Percentiles rank a stretch among this genome's conserved stretches.
phyloP scores from a whole-genome alignment of 495 filamentous ascomycete species.

The Penicillium herquei region DNA sequence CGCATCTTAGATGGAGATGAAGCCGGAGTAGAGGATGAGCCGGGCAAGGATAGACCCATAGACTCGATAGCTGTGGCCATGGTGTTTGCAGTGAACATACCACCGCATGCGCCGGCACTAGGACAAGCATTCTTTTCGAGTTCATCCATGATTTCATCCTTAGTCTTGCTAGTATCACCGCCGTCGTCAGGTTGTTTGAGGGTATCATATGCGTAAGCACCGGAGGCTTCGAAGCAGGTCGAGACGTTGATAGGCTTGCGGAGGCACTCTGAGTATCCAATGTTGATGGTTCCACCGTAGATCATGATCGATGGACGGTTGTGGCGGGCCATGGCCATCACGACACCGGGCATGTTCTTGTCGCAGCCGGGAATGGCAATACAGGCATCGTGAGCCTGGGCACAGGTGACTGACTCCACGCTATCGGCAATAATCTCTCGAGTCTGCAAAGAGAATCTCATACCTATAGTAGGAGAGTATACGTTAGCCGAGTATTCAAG shows the following conservation, averaged over 20 bases:
- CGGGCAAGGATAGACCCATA: slow-evolving; percentile 88
- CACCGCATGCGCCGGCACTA: slow-evolving; percentile 90
- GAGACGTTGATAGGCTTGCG: slow-evolving; percentile 84
- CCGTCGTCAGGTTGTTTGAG: slow-evolving; percentile 56
- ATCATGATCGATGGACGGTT: slow-evolving; percentile 84
- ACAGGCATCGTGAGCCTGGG: slow-evolving; percentile 87
- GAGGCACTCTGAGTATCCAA: slow-evolving; percentile 77
- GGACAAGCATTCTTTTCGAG: slow-evolving; percentile 85
- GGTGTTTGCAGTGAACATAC: slow-evolving; percentile 97
- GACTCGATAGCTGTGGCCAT: slow-evolving; percentile 96
- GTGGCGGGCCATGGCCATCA: slow-evolving; percentile 85
- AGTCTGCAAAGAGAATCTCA: slow-evolving; percentile 95
- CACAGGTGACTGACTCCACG: slow-evolving; percentile 89
- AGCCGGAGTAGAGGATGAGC: slow-evolving; percentile 87
- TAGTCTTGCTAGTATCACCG: slow-evolving; percentile 57
- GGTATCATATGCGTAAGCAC: slow-evolving; percentile 79
- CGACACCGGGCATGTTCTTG: slow-evolving; percentile 95
- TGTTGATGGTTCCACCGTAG: slow-evolving; percentile 88
- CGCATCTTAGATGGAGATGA: slow-evolving; percentile 85
- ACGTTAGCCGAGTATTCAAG: background rate
- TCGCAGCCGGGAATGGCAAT: slow-evolving; percentile 95
- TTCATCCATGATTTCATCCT: slow-evolving; percentile 82
- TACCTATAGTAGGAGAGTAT: slow-evolving; percentile 55
- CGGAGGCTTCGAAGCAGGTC: slow-evolving; percentile 86
- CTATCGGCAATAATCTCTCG: slow-evolving; percentile 94